Evolutionary conservation across 805 yeast genomes (phyloP).

Genomic region (Kodamaea hsintzibuensis): DNA sequence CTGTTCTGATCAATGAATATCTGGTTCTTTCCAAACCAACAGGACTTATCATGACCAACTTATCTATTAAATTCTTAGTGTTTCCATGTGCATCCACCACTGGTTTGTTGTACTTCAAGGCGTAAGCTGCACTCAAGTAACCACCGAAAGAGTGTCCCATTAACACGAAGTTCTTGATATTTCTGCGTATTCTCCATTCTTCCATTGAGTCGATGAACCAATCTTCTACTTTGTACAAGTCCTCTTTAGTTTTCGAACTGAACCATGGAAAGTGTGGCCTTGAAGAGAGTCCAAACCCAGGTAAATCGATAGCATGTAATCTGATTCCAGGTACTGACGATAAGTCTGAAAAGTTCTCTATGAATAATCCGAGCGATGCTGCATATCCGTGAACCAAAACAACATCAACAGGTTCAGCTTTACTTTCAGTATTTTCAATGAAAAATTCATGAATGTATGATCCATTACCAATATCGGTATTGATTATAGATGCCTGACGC

Average conservation of each 20-base stretch:
- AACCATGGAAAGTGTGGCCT: constrained; percentile 49
- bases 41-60: constrained; percentile 43
- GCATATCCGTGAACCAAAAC: constrained; percentile 92
- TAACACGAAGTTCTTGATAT: constrained; percentile 34
- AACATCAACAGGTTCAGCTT: constrained; percentile 46
- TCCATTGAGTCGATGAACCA: constrained; percentile 47
- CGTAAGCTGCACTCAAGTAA: constrained; percentile 43
- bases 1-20: constrained; percentile 24
- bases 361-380: constrained; percentile 82
- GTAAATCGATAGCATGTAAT: constrained; percentile 68
- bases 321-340: constrained; percentile 52
- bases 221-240: constrained; percentile 36
- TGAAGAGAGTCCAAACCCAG: constrained; percentile 71
- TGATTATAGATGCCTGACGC: constrained; percentile 46
- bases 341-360: constrained; percentile 60
- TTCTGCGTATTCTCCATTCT: constrained; percentile 41
- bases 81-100: constrained; percentile 10
- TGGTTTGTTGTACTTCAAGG: constrained; percentile 39
- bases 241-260: constrained; percentile 29
- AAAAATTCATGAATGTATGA: constrained; percentile 75
- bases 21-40: constrained; percentile 45
- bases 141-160: constrained; percentile 50
- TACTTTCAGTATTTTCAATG: constrained; percentile 49
- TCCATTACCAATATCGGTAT: constrained; percentile 58
- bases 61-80: constrained; percentile 29